Percentiles rank a stretch among this genome's conserved stretches.
Conservation (phyloP, 2,329 filamentous ascomycete genomes). For the Trichoderma brevicompactum region DNA sequence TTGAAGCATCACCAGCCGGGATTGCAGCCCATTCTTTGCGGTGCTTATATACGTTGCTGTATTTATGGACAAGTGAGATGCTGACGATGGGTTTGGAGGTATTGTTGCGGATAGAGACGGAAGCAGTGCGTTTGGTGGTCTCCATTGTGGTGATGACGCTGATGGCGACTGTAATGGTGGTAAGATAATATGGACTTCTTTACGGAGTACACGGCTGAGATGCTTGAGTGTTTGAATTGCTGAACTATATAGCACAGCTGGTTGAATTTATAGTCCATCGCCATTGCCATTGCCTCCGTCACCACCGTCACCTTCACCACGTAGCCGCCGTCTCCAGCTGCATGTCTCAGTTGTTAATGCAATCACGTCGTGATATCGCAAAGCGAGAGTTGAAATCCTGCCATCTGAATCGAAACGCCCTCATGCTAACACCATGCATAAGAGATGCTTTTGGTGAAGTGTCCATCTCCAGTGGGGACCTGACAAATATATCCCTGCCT, state of each 20-base stretch:
- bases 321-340: neutral
- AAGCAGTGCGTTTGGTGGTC: constrained; percentile 24
- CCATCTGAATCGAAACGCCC: neutral
- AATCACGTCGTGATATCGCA: neutral
- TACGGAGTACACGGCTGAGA: no score
- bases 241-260: no score
- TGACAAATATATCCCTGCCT: neutral
- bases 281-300: neutral
- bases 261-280: neutral
- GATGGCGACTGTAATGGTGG: no score
- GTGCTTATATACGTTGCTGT: constrained; percentile 32
- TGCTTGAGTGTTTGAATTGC: no score
- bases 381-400: neutral
- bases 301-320: neutral
- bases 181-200: no score
- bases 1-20: neutral
- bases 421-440: neutral
- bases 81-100: constrained; percentile 24
- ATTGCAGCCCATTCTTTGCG: constrained; percentile 28
- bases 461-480: neutral
- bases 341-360: neutral
- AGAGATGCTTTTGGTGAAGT: neutral
- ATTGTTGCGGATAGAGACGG: constrained; percentile 30
- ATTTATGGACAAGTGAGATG: constrained; percentile 31
- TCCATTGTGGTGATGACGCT: neutral